Percentiles rank a stretch among this genome's conserved stretches.
Evolutionary conservation across 495 filamentous ascomycete genomes (phyloP).

Genomic region (Penicillium malachiteum): DNA sequence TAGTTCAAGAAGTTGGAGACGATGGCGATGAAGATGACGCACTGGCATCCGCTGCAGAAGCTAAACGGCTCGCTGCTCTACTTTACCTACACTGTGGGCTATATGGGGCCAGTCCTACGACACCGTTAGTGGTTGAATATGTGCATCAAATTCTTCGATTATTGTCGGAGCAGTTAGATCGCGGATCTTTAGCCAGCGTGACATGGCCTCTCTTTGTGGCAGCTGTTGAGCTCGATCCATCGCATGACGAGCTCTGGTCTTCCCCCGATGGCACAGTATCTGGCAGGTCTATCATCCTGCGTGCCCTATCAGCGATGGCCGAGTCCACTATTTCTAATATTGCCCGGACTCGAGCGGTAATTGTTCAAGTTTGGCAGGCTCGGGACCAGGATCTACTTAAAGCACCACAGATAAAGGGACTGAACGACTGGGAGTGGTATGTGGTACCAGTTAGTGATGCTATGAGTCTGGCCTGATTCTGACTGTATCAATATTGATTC

Average conservation of each 20-base stretch:
- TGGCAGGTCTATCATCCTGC: constrained; percentile 40
- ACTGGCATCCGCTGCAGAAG: constrained; percentile 36
- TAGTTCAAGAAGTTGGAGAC: constrained; percentile 37
- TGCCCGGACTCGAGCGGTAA: constrained; percentile 41
- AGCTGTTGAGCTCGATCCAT: constrained; percentile 43
- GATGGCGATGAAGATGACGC: constrained; percentile 29
- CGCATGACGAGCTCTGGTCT: constrained; percentile 37
- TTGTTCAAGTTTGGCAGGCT: constrained; percentile 44
- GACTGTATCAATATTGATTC: background rate
- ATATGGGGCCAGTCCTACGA: constrained; percentile 38
- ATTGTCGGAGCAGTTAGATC: constrained; percentile 35
- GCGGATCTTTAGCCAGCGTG: constrained; percentile 30
- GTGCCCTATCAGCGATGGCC: constrained; percentile 39
- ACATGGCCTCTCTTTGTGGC: constrained; percentile 50
- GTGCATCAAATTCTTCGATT: constrained; percentile 36
- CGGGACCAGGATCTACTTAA: constrained; percentile 40
- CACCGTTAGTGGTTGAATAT: constrained; percentile 34
- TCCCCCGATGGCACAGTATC: constrained; percentile 21
- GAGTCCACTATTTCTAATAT: constrained; percentile 43
- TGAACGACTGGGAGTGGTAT: constrained; percentile 46
- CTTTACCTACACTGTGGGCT: constrained; percentile 45
- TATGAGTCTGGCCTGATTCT: constrained; percentile 42
- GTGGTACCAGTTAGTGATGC: constrained; percentile 41
- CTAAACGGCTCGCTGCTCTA: constrained; percentile 42
- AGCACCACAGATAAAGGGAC: constrained; percentile 12